Percentiles rank a stretch among this genome's conserved stretches.
These are phyloP conservation scores for Caloboletus firmus DNA, from an alignment of 1,284 basidiomycete species.

Conservation along the genomic window DNA sequence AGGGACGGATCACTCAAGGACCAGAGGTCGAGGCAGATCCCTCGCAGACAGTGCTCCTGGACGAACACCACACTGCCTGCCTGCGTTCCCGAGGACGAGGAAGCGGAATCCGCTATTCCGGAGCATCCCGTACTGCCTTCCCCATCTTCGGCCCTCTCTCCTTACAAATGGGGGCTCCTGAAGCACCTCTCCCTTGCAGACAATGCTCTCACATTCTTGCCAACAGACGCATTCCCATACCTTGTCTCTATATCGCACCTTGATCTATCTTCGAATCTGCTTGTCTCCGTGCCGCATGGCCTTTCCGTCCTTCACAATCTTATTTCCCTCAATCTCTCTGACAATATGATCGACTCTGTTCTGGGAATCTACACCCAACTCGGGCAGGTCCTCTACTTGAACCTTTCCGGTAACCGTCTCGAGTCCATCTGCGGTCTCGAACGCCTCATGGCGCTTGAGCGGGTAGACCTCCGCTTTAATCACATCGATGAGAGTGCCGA, in stretches of 20 bases:
- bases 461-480: slow-evolving; percentile 87
- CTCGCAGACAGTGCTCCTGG: slow-evolving; percentile 50
- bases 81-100: slow-evolving; percentile 58
- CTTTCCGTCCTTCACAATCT: slow-evolving; percentile 77
- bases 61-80: slow-evolving; percentile 54
- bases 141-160: slow-evolving; percentile 47
- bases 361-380: slow-evolving; percentile 82
- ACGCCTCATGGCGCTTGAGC: slow-evolving; percentile 77
- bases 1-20: slow-evolving; percentile 53
- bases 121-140: slow-evolving; percentile 33
- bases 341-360: slow-evolving; percentile 97
- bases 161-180: slow-evolving; percentile 76
- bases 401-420: slow-evolving; percentile 83
- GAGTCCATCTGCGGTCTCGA: slow-evolving; percentile 94
- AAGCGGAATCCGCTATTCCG: slow-evolving; percentile 41
- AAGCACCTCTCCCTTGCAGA: slow-evolving; percentile 78
- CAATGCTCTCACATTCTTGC: slow-evolving; percentile 83
- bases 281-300: slow-evolving; percentile 80
- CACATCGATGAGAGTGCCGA: slow-evolving; percentile 82
- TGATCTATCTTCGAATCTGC: slow-evolving; percentile 87
- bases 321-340: slow-evolving; percentile 83
- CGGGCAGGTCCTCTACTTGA: slow-evolving; percentile 75
- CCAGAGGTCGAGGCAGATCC: slow-evolving; percentile 47
- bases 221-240: slow-evolving; percentile 67
- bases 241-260: slow-evolving; percentile 82